phyloP scores from a whole-genome alignment of 2,329 filamentous ascomycete genomes.

The Stagonosporopsis rhizophila region DNA sequence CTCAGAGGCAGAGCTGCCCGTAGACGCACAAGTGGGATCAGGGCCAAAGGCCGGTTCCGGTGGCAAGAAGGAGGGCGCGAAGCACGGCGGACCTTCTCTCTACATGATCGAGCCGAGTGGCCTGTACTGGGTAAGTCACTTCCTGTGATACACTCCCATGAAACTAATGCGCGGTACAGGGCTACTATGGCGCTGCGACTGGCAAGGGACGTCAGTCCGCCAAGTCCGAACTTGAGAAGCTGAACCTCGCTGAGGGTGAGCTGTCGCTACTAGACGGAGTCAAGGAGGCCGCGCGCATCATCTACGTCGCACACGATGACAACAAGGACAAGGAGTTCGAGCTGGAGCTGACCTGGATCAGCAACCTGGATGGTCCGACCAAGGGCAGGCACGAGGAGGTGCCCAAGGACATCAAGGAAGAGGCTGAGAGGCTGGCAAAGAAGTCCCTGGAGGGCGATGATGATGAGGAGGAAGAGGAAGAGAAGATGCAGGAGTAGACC shows the following conservation, averaged over 20 bases:
- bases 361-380: constrained; percentile 80
- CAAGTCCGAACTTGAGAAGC: constrained; percentile 98
- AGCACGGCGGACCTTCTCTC: constrained; percentile 86
- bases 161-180: constrained; percentile 55
- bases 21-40: constrained; percentile 87
- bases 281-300: constrained; percentile 95
- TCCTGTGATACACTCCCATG: background rate
- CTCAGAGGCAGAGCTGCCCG: constrained; percentile 80
- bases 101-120: constrained; percentile 99
- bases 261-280: constrained; percentile 86
- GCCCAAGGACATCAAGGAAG: constrained; percentile 85
- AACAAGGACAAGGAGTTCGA: constrained; percentile 99
- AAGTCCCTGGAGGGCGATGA: constrained; percentile 87
- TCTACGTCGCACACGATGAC: constrained; percentile 96
- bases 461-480: constrained; percentile 79
- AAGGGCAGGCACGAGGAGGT: constrained; percentile 94
- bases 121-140: constrained; percentile 77
- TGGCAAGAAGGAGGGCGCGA: constrained; percentile 77
- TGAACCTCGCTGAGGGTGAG: constrained; percentile 79
- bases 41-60: constrained; percentile 82
- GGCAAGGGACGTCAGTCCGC: constrained; percentile 96
- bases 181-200: constrained; percentile 96
- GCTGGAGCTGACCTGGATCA: constrained; percentile 99
- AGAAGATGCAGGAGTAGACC: constrained; percentile 87
- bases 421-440: constrained; percentile 92